Evolutionary conservation across 1,139 yeast species (phyloP).

Genomic region (Kurtzmaniella natalensis): DNA sequence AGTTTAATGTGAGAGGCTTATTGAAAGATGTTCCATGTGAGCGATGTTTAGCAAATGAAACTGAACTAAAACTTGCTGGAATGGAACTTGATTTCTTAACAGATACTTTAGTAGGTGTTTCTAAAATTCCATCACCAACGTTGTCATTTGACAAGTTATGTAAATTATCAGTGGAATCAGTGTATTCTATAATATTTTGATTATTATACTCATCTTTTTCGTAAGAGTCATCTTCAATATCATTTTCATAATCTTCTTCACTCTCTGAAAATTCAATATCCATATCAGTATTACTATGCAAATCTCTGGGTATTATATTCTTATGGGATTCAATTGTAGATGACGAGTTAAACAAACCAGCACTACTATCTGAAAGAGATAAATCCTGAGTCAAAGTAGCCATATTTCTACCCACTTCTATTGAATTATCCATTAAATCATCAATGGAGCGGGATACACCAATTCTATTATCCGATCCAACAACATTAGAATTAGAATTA

Average conservation of each 20-base stretch:
- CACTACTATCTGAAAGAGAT: slow-evolving; percentile 26
- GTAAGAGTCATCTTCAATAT: neutral
- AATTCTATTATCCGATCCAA: slow-evolving; percentile 13
- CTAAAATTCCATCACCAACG: slow-evolving; percentile 20
- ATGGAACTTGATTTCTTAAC: slow-evolving; percentile 29
- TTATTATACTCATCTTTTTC: neutral
- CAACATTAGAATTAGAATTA: slow-evolving; percentile 8
- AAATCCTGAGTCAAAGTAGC: slow-evolving; percentile 10
- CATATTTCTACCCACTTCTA: slow-evolving; percentile 40
- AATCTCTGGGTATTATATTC: slow-evolving; percentile 1
- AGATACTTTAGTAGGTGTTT: slow-evolving; percentile 39
- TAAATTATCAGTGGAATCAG: neutral
- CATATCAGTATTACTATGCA: slow-evolving; percentile 15
- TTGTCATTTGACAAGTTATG: neutral
- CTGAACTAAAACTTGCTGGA: slow-evolving; percentile 31
- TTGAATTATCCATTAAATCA: slow-evolving; percentile 27
- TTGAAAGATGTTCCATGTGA: slow-evolving; percentile 2
- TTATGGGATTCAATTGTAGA: slow-evolving; percentile 1
- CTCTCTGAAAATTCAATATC: slow-evolving; percentile 22
- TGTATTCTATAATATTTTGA: neutral
- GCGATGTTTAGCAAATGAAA: slow-evolving; percentile 11
- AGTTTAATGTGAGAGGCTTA: slow-evolving; percentile 7
- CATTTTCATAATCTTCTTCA: slow-evolving; percentile 9
- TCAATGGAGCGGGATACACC: slow-evolving; percentile 13
- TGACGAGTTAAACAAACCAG: slow-evolving; percentile 31